These are phyloP conservation scores for Talaromyces sp. DNA, from an alignment of 2,329 filamentous ascomycete species.

Conservation along the genomic window DNA sequence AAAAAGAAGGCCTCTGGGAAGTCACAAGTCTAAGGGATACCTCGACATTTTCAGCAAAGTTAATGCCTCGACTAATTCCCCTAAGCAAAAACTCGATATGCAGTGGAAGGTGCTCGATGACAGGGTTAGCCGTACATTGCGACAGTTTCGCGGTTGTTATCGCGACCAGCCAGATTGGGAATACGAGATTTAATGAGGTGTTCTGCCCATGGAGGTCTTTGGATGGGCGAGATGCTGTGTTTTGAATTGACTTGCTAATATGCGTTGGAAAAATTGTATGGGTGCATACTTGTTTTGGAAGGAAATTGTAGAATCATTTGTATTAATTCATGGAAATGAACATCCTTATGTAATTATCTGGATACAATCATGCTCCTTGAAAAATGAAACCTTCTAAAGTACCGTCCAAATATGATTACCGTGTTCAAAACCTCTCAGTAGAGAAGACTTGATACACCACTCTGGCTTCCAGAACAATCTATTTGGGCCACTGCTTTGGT, in stretches of 20 bases:
- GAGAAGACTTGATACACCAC: not conserved
- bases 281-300: not conserved
- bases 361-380: not conserved
- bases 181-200: conserved; percentile 21
- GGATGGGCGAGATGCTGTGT: not conserved
- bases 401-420: not conserved
- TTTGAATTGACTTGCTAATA: not conserved
- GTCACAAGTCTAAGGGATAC: not conserved
- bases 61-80: not conserved
- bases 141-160: conserved; percentile 27
- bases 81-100: not conserved
- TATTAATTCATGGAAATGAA: not conserved
- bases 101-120: not conserved
- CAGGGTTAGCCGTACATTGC: conserved; percentile 2
- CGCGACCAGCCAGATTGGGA: conserved; percentile 21
- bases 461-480: not conserved
- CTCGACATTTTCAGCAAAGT: not conserved
- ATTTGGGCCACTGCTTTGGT: not conserved
- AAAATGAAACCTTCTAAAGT: not conserved
- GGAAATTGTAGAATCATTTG: not conserved
- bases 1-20: not conserved
- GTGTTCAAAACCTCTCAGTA: not conserved
- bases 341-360: not conserved
- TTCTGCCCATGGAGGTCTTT: not conserved
- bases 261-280: too few relatives aligned